Evolutionary conservation across 2,329 filamentous ascomycete species (phyloP).

Genomic region (Scytalidium sp.): DNA sequence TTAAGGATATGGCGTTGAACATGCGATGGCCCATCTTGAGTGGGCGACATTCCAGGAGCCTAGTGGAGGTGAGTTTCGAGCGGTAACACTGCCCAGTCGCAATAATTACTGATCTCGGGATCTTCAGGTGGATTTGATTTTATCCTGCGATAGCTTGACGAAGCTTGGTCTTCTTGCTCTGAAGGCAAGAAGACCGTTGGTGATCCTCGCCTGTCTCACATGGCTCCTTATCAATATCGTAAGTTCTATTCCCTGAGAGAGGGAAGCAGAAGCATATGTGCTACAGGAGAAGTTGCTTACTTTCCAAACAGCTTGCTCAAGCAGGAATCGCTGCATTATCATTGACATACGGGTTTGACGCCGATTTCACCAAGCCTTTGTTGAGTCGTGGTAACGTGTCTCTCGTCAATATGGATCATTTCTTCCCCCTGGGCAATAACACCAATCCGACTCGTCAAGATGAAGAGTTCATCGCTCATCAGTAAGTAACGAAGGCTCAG

Average conservation of each 20-base stretch:
- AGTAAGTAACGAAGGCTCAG: slow-evolving; percentile 16
- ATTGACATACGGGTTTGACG: slow-evolving; percentile 39
- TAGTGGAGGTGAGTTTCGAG: slow-evolving; percentile 34
- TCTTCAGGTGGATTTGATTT: slow-evolving; percentile 26
- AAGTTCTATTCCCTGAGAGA: slow-evolving; percentile 2
- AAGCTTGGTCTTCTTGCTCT: slow-evolving; percentile 26
- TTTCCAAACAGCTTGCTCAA: slow-evolving; percentile 35
- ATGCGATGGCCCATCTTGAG: slow-evolving; percentile 45
- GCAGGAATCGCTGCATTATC: slow-evolving; percentile 39
- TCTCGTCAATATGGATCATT: slow-evolving; percentile 34
- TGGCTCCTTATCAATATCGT: slow-evolving; percentile 33
- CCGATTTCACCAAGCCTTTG: slow-evolving; percentile 30
- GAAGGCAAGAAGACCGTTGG: slow-evolving; percentile 21
- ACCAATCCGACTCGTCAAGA: slow-evolving; percentile 21
- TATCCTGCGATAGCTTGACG: slow-evolving; percentile 29
- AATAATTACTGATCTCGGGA: slow-evolving; percentile 5
- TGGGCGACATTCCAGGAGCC: slow-evolving; percentile 29
- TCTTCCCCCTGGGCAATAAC: slow-evolving; percentile 27
- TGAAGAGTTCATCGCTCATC: slow-evolving; percentile 40
- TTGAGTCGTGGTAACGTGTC: slow-evolving; percentile 31
- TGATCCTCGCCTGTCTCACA: slow-evolving; percentile 22
- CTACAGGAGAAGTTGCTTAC: slow-evolving; percentile 1
- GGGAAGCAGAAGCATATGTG: too few relatives aligned
- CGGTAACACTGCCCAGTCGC: not conserved
- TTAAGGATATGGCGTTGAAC: slow-evolving; percentile 41